Evolutionary conservation across 1,139 yeast genomes (phyloP).

Genomic region (Saccharomyces hybrid): DNA sequence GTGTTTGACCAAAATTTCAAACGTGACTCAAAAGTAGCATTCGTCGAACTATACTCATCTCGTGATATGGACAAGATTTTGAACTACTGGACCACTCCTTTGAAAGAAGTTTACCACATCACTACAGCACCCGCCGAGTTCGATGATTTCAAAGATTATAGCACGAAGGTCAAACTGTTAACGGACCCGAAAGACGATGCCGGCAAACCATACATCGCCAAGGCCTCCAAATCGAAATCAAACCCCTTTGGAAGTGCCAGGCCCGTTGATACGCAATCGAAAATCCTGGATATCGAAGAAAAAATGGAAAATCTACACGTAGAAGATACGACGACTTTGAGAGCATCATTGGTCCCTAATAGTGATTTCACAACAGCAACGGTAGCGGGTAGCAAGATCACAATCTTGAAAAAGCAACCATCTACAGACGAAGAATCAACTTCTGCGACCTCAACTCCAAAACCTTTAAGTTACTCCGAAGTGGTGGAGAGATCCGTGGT

Average conservation of each 20-base stretch:
- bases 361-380: slow-evolving; percentile 2
- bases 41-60: slow-evolving; percentile 46
- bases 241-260: slow-evolving; percentile 50
- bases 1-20: slow-evolving; percentile 31
- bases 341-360: slow-evolving; percentile 29
- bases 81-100: slow-evolving; percentile 26
- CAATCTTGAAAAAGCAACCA: slow-evolving; percentile 15
- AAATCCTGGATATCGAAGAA: slow-evolving; percentile 41
- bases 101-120: slow-evolving; percentile 26
- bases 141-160: slow-evolving; percentile 29
- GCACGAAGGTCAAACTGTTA: slow-evolving; percentile 19
- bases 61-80: slow-evolving; percentile 41
- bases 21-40: slow-evolving; percentile 45
- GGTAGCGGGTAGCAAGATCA: slow-evolving; percentile 10
- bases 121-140: slow-evolving; percentile 24
- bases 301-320: slow-evolving; percentile 41
- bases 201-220: slow-evolving; percentile 17
- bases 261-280: slow-evolving; percentile 46
- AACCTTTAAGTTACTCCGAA: slow-evolving; percentile 24
- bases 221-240: slow-evolving; percentile 34
- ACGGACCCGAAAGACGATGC: slow-evolving; percentile 25
- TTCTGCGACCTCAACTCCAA: slow-evolving; percentile 9
- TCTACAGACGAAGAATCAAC: slow-evolving; percentile 8
- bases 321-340: slow-evolving; percentile 50
- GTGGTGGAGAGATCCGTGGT: slow-evolving; percentile 24